These are phyloP conservation scores for Tephrocybe sp. DNA, from an alignment of 768 basidiomycete species.

Conservation along the genomic window DNA sequence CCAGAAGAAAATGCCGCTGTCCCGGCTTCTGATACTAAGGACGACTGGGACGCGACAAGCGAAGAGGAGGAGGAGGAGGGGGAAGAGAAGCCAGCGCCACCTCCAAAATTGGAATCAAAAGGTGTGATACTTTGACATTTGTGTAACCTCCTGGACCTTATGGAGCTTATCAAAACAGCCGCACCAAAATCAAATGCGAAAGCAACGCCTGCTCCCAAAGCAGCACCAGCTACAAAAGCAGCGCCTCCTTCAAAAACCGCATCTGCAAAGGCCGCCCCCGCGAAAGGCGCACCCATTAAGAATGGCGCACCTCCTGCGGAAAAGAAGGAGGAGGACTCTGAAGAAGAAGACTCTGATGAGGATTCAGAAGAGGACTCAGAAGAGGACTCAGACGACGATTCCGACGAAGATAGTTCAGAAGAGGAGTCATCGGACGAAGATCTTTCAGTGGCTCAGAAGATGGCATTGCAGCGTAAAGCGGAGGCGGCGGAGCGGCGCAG, in stretches of 20 bases:
- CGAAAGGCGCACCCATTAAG: constrained; percentile 19
- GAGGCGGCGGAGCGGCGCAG: constrained; percentile 80
- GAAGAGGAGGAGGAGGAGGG: constrained; percentile 50
- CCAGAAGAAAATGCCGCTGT: constrained; percentile 22
- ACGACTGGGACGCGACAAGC: constrained; percentile 65
- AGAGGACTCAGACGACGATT: constrained; percentile 52
- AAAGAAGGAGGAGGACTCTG: constrained; percentile 19
- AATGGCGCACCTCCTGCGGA: constrained; percentile 14
- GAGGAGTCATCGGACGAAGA: constrained; percentile 58
- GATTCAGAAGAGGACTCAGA: constrained; percentile 53
- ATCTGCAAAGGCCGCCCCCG: constrained; percentile 12
- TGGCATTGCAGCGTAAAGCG: constrained; percentile 70
- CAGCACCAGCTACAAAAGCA: constrained; percentile 15
- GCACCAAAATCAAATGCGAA: constrained; percentile 23
- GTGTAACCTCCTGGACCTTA: neutral
- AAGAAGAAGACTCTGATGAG: constrained; percentile 32
- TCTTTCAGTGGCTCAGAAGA: constrained; percentile 62
- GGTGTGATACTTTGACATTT: neutral
- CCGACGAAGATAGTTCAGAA: constrained; percentile 45
- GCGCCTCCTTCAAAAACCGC: constrained; percentile 15
- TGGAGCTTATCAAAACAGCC: constrained; percentile 9
- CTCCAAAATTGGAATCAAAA: constrained; percentile 11
- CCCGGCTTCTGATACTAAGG: constrained; percentile 5
- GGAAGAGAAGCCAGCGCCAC: constrained; percentile 15
- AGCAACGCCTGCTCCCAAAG: constrained; percentile 12